Base-by-base conservation (phyloP, 202 grass and related monocot genomes). In the Alloteropsis angusta region DNA sequence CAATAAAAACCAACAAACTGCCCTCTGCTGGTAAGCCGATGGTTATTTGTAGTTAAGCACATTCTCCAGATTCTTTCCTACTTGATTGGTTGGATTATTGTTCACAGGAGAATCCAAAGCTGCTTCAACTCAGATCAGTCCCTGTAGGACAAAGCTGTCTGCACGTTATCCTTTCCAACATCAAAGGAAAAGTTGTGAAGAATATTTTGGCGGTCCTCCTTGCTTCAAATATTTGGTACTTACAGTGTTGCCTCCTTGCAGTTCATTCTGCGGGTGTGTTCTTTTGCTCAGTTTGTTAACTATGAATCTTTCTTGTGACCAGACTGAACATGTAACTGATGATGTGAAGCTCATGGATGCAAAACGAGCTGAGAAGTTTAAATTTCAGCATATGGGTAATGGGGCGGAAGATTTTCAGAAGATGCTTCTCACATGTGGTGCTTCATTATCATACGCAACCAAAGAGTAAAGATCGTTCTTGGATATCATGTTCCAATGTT, bases 341-440 rank as follows among this genome's bases (percentile, higher is more conserved):
- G 90, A 93, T n/a, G 84, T 95, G 58, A 95, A 92, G 72, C 81
- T 84, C 74, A 93, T 93, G 85, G 83, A 89, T 87, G 71, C 84
- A 70, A 60, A 86, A 85, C 81, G 83, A 83, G 96, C 90, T 59
- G 72, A 84, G 80, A 82, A 87, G 48, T 99, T 87, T 76, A 85
- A 72, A 63, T 95, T 99, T 75, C 71, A 76, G 55, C 72, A 75
- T 65, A 65, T 48, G 26, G 60, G 67, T 70, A 82, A 71, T 76
- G 90, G 86, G 7, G 47, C 63, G 46, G 87, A 89, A 85, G 88
- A 84, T 60, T 90, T 95, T 84, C 87, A 87, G 75, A 82, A 76
- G 75, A 85, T 95, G 86, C 81, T 98, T 45, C 80, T 95, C 80
- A 65, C 82, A 16, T 90, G 78, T 84, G 95, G 95, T 72, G 89